Evolutionary conservation across 1,284 basidiomycete species (phyloP), one percentile per base, ranked within the genome.

Genomic region (Veloboletus limbatus): DNA sequence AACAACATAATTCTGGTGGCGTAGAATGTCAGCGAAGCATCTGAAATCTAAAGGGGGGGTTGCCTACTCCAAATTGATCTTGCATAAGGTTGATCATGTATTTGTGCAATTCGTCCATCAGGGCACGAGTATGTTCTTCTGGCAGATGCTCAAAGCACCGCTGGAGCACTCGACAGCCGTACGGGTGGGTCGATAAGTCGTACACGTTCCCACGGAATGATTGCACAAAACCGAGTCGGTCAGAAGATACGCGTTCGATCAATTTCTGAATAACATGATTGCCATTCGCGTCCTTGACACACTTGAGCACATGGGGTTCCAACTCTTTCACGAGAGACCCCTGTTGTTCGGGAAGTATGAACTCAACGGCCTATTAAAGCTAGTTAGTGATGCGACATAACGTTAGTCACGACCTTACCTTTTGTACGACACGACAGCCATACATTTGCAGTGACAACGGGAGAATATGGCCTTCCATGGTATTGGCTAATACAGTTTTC

Each of bases 121-220:
- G 71, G 1, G 81, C 76, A 32, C 86, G 76, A 0, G 81, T 84
- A 48, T 83, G 79, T 8, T 79, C 77, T 17, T 82, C 77, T 0
- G 84, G 79, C 31, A 97, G 75, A 58, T 92, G 81, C 64, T 97
- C 94, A 49, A 99, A 85, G 62, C 90, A 91, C 45, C 93, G 79
- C 68, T 99, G 97, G 17, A 99, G 76, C 13, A 99, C 97, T 8
- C 97, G 84, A 62, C 97, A 99, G 0, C 94, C 94, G 57, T 95
- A 98, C 1, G 92, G 86, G 65, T 99, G 94, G 1, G 85, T 88
- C 1, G 94, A 85, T 17, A 99, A 74, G 45, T 86, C 81, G 51
- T 82, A 80, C n/a, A 97, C 89, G 55, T 88, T 85, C 4, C 89
- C 89, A 10, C 78, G 74, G 75, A 98, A 97, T 1, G 79, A 74